Percentiles rank a stretch among this genome's conserved stretches.
phyloP scores from a whole-genome alignment of 129 eudicot species.

The Arctium minus region DNA sequence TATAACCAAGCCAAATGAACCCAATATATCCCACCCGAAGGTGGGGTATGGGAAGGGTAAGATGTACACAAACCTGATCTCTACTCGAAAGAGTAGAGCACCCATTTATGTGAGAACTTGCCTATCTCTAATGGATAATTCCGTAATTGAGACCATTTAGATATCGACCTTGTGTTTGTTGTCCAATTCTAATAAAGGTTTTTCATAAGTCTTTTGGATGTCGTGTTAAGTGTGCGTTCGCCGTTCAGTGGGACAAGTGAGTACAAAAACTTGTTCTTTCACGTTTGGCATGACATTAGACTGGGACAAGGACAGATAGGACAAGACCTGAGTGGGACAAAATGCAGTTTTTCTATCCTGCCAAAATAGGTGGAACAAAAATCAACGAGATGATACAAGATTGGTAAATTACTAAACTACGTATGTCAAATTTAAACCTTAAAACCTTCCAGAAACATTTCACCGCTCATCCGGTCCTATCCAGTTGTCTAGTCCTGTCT shows the following conservation, averaged over 20 bases:
- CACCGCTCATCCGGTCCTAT: not conserved
- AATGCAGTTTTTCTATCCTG: not conserved
- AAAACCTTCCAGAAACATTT: not conserved
- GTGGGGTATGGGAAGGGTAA: not conserved
- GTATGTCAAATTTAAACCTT: not conserved
- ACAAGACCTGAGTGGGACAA: not conserved
- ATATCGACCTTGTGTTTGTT: not conserved
- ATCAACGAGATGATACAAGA: not conserved
- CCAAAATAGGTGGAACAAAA: not conserved
- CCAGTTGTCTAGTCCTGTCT: not conserved
- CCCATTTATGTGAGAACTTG: not conserved
- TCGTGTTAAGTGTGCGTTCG: too few species aligned
- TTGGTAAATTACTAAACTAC: not conserved
- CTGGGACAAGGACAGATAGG: not conserved
- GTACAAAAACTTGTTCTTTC: not conserved
- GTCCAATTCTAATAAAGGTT: too few species aligned
- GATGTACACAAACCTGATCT: not conserved
- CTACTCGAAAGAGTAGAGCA: not conserved
- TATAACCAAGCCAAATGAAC: not conserved
- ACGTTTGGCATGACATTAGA: not conserved
- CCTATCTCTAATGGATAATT: not conserved
- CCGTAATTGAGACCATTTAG: not conserved
- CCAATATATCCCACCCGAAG: not conserved
- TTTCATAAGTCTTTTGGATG: too few species aligned
- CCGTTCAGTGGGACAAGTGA: not conserved